phyloP scores from a whole-genome alignment of 306 rosid species.

The Argentina anserina region DNA sequence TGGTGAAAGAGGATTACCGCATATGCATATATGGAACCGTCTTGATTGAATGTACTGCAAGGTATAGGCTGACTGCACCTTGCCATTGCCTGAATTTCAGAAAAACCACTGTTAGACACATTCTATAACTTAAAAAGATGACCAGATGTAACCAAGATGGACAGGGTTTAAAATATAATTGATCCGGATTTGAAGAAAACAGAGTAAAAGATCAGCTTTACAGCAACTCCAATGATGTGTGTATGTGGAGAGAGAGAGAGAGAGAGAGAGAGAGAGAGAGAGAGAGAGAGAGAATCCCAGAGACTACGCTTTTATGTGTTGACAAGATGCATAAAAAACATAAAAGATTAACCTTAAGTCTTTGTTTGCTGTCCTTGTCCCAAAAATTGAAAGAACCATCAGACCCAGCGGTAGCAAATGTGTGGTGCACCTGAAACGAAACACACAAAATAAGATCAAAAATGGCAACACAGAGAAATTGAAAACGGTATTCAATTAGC shows the following conservation, averaged over 20 bases:
- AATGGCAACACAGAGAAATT: neutral
- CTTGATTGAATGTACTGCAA: slow-evolving; percentile 77
- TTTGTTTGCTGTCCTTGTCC: slow-evolving; percentile 97
- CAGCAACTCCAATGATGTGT: no score
- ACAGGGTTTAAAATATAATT: no score
- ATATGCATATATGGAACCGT: slow-evolving; percentile 81
- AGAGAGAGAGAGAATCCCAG: no score
- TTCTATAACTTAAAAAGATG: neutral
- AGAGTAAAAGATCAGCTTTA: no score
- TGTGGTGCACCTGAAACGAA: slow-evolving; percentile 69
- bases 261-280: no score
- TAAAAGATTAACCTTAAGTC: slow-evolving; percentile 61
- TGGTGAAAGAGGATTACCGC: slow-evolving; percentile 37
- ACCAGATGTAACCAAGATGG: neutral
- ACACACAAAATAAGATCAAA: slow-evolving; percentile 19
- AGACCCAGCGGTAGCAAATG: slow-evolving; percentile 96
- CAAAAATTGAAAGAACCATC: slow-evolving; percentile 97
- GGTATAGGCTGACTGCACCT: slow-evolving; percentile 92
- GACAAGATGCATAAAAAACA: no score
- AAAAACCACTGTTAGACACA: slow-evolving; percentile 5
- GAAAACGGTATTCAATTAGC: neutral
- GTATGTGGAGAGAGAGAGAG: no score
- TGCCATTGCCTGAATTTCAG: slow-evolving; percentile 62
- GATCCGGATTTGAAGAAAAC: no score
- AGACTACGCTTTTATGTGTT: no score